Conservation (phyloP, 257 asterid species). For the Solanum stenotomum region DNA sequence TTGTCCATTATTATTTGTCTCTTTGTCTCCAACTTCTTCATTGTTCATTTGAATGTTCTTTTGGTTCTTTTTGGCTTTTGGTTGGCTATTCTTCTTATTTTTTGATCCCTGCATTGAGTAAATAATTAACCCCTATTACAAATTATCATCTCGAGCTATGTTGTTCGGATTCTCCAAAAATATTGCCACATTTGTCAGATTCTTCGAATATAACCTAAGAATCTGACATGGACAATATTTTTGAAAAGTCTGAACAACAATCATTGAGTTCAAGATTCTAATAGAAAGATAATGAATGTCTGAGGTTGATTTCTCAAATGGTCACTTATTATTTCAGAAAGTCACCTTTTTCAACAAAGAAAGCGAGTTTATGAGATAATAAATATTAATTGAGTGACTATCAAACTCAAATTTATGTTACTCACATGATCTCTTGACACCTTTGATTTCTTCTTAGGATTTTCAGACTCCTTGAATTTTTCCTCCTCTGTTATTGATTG, state of each 20-base stretch:
- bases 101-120: slow-evolving; percentile 24
- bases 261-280: not conserved
- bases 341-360: not conserved
- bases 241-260: not conserved
- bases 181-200: not conserved
- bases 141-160: not conserved
- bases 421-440: slow-evolving; percentile 39
- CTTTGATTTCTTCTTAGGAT: slow-evolving; percentile 43
- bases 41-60: not conserved
- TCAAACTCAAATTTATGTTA: not conserved
- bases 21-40: slow-evolving; percentile 34
- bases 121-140: not conserved
- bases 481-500: not conserved
- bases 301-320: not conserved
- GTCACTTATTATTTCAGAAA: not conserved
- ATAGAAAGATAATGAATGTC: not conserved
- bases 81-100: slow-evolving; percentile 10
- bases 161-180: not conserved
- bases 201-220: not conserved
- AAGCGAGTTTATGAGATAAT: not conserved
- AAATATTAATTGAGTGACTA: not conserved
- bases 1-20: slow-evolving; percentile 15
- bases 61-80: slow-evolving; percentile 32
- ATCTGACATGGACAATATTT: not conserved
- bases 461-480: not conserved